Percentiles rank a stretch among this genome's conserved stretches.
phyloP scores from a whole-genome alignment of 2,329 filamentous ascomycete genomes.

The Aaosphaeria arxii region DNA sequence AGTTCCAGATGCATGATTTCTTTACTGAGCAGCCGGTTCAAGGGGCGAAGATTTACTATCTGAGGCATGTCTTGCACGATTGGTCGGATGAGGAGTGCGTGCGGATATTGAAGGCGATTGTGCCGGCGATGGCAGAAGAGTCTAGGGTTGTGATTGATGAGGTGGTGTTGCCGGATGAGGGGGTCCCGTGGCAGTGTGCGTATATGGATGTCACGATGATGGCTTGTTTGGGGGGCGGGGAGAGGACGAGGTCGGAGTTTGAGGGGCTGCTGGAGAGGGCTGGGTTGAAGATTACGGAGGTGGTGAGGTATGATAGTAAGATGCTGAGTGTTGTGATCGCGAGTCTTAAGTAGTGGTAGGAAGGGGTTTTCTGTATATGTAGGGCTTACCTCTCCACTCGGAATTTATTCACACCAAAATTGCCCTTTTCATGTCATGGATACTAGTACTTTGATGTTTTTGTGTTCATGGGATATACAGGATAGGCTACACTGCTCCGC shows the following conservation, averaged over 20 bases:
- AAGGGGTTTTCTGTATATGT: not conserved
- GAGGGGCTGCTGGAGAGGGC: slow-evolving; percentile 14
- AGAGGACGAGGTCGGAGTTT: slow-evolving; percentile 22
- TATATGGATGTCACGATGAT: slow-evolving; percentile 28
- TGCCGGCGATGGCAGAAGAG: slow-evolving; percentile 22
- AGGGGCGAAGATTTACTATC: slow-evolving; percentile 31
- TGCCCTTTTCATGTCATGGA: too few relatives aligned
- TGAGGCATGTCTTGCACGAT: slow-evolving; percentile 32
- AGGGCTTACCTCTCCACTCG: too few relatives aligned
- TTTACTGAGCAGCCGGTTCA: slow-evolving; percentile 26
- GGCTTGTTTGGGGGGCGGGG: slow-evolving; percentile 18
- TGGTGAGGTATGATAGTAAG: slow-evolving; percentile 24
- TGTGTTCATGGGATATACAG: too few relatives aligned
- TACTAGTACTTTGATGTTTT: too few relatives aligned
- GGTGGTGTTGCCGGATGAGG: slow-evolving; percentile 24
- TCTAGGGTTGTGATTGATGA: slow-evolving; percentile 32
- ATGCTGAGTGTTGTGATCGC: slow-evolving; percentile 19
- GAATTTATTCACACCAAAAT: too few relatives aligned
- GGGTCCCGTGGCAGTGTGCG: slow-evolving; percentile 26
- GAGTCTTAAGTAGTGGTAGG: slow-evolving; percentile 12
- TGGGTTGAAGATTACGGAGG: slow-evolving; percentile 21
- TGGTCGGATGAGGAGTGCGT: slow-evolving; percentile 27
- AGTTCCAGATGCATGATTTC: slow-evolving; percentile 32
- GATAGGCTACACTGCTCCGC: too few relatives aligned
- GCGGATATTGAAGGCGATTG: slow-evolving; percentile 22